Conservation (phyloP, 1,284 basidiomycete species). For the Amylostereum chailletii region DNA sequence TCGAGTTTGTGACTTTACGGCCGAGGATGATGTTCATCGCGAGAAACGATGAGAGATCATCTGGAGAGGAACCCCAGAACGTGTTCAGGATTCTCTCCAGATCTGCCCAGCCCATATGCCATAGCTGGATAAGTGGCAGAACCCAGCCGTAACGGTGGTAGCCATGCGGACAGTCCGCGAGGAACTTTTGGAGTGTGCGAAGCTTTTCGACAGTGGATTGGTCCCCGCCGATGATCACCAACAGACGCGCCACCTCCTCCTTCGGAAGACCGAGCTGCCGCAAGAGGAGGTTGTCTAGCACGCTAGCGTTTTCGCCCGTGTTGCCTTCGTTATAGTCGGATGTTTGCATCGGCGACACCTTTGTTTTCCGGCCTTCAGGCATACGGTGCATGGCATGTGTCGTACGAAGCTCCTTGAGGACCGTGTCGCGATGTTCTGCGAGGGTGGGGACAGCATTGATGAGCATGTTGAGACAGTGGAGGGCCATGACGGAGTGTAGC, state of each 20-base stretch:
- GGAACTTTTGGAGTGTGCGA: constrained; percentile 5
- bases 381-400: constrained; percentile 5
- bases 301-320: constrained; percentile 3
- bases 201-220: constrained; percentile 11
- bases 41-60: constrained; percentile 13
- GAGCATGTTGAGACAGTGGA: too few relatives aligned
- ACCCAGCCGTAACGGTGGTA: constrained; percentile 14
- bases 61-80: constrained; percentile 16
- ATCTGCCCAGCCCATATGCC: constrained; percentile 25
- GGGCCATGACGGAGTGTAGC: constrained; percentile 1
- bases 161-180: constrained; percentile 7
- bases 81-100: constrained; percentile 20
- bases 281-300: constrained; percentile 3
- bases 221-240: constrained; percentile 10
- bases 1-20: constrained; percentile 9
- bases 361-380: constrained; percentile 1
- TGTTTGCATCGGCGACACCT: constrained; percentile 6
- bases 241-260: constrained; percentile 5
- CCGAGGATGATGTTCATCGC: constrained; percentile 14
- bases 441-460: constrained; percentile 1
- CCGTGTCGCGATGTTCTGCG: neutral
- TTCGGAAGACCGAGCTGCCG: constrained; percentile 3
- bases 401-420: constrained; percentile 1
- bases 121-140: constrained; percentile 20
- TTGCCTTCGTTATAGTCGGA: constrained; percentile 6